Base-by-base conservation (phyloP, 2,329 filamentous ascomycete genomes). In the Colletotrichum simmondsii region DNA sequence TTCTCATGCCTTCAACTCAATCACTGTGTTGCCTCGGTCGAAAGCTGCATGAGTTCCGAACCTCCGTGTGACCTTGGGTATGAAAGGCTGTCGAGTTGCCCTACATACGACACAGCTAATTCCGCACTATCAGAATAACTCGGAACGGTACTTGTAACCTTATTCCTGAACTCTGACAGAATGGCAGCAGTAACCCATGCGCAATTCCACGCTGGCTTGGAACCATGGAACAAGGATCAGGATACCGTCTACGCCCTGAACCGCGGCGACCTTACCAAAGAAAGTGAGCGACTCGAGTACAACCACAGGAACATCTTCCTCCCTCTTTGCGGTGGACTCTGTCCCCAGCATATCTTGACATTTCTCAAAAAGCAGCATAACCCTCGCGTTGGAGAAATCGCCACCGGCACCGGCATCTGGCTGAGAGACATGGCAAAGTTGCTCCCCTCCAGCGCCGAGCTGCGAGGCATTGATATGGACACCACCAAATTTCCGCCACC, bases 391-490 rank as follows among this genome's bases (percentile, higher is more conserved):
- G 75, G 75, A 3, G 75, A 76, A 49, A 42, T 77, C 5, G 72
- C 57, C 14, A 74, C 75, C 3, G 76, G 75, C n/a, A 77, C 75
- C 1, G 76, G 72, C 4, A 64, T 77, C n/a, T 77, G 76, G 75
- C 76, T 77, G 14, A 54, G 28, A 11, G 74, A 76, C 35, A 62
- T 77, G 32, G 74, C 76, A 7, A 26, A 56, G 4, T 49, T 62
- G 16, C 61, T 77, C 4, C 71, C 75, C 0, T 19, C 42, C 2
- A 37, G 64, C 10, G 53, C 75, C 16, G 57, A 66, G 24, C 56
- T 77, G 8, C 54, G 72, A 26, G 76, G 76, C 3, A 75, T 65
- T 52, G 76, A 77, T 56, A 65, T 76, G 35, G 75, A 77, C 49
- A 30, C 66, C 4, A 73, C 72, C 7, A 77, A 77, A 49, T 77